Conservation (phyloP, 441 rosid genomes). For the Kokia cookei region DNA sequence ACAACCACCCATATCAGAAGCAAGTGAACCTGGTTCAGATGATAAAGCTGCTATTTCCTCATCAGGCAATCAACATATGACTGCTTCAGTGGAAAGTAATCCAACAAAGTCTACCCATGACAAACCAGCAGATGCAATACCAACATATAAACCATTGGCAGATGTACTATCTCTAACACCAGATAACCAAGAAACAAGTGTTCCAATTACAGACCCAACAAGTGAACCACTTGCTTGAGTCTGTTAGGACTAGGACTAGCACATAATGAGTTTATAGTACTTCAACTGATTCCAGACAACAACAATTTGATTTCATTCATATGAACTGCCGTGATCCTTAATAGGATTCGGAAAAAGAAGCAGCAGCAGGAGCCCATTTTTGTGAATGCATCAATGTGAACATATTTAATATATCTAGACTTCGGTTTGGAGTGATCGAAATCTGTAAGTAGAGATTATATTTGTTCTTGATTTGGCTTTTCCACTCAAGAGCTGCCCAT, state of each 20-base stretch:
- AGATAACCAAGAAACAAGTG: slow-evolving; percentile 20
- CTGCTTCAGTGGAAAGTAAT: slow-evolving; percentile 19
- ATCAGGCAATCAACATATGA: slow-evolving; percentile 19
- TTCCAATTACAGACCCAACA: slow-evolving; percentile 1
- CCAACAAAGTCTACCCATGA: slow-evolving; percentile 14
- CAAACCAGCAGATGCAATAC: background rate
- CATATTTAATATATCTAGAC: background rate
- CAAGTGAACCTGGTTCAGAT: slow-evolving; percentile 18
- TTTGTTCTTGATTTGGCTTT: background rate
- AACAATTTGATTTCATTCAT: background rate
- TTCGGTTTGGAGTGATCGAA: background rate
- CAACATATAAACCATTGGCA: slow-evolving; percentile 8
- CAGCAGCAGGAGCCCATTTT: too few relatives aligned
- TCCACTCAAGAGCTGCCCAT: background rate
- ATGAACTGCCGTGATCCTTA: background rate
- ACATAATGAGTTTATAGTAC: background rate
- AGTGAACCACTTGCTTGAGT: slow-evolving; percentile 5
- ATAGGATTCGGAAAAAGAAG: background rate
- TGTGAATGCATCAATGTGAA: background rate
- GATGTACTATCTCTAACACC: slow-evolving; percentile 18
- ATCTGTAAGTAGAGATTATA: background rate
- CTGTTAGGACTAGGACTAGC: background rate
- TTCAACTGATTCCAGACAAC: background rate
- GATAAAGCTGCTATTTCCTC: slow-evolving; percentile 21
- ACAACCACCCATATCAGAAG: slow-evolving; percentile 11